phyloP scores from a whole-genome alignment of 371 early-diverging fungal species.

The Saksenaea oblongispora region DNA sequence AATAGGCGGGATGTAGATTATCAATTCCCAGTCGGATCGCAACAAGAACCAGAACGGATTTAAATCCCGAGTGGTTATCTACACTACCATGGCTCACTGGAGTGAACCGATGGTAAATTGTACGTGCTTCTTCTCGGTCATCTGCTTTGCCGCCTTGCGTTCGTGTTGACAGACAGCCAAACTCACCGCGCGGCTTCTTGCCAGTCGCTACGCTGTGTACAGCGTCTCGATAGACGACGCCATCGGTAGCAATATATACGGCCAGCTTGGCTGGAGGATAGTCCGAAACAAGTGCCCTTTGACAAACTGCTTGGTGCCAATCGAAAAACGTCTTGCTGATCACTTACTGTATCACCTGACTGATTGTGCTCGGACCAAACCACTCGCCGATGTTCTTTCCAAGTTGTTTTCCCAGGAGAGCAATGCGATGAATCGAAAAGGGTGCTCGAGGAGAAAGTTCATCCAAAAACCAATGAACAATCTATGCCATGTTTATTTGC shows the following conservation, averaged over 20 bases:
- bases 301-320: conserved; percentile 1
- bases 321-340: not conserved
- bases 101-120: conserved; percentile 28
- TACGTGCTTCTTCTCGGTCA: conserved; percentile 29
- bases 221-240: conserved; percentile 69
- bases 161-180: conserved; percentile 22
- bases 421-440: conserved; percentile 93
- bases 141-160: conserved; percentile 9
- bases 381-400: conserved; percentile 94
- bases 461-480: conserved; percentile 85
- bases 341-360: conserved; percentile 83
- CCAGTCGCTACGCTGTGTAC: conserved; percentile 47
- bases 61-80: conserved; percentile 36
- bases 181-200: conserved; percentile 40
- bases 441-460: conserved; percentile 71
- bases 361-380: conserved; percentile 95
- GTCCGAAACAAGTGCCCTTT: conserved; percentile 69
- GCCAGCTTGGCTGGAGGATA: conserved; percentile 62
- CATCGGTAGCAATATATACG: conserved; percentile 76
- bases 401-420: conserved; percentile 79
- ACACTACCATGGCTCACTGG: conserved; percentile 9
- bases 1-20: conserved; percentile 82
- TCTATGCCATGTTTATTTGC: conserved; percentile 36
- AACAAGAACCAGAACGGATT: conserved; percentile 79
- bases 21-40: conserved; percentile 90